Conservation (phyloP, 2,329 filamentous ascomycete species). For the Anthostomella pinea region DNA sequence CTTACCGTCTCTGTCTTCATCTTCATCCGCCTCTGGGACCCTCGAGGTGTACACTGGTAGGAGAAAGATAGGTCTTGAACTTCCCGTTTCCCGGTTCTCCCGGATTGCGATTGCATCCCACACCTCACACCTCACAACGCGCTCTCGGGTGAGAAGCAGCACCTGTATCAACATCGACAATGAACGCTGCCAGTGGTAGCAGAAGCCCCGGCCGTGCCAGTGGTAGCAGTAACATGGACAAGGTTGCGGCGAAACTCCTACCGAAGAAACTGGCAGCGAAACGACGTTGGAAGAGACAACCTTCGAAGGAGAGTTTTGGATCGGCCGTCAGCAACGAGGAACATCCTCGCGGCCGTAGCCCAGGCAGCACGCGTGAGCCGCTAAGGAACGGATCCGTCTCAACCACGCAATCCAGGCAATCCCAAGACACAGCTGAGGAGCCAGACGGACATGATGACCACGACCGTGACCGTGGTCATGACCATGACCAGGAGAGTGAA, state of each 20-base stretch:
- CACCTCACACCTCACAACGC: no score
- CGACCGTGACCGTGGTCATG: constrained; percentile 9
- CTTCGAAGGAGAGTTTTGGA: constrained; percentile 37
- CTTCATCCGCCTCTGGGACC: no score
- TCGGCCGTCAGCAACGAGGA: constrained; percentile 31
- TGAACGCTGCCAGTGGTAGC: constrained; percentile 24
- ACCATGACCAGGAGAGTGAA: constrained; percentile 19
- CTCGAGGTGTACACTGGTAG: no score
- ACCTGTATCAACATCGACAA: constrained; percentile 7
- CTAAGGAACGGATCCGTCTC: constrained; percentile 17
- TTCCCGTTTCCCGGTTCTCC: no score
- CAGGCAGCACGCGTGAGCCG: constrained; percentile 19
- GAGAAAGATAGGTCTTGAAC: no score
- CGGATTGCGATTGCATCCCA: no score
- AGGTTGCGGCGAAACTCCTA: constrained; percentile 37
- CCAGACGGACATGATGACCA: constrained; percentile 29
- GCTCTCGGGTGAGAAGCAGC: no score
- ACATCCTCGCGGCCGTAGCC: constrained; percentile 27
- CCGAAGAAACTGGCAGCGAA: constrained; percentile 49
- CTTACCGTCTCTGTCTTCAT: no score
- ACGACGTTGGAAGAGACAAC: constrained; percentile 45
- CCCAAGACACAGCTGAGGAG: constrained; percentile 17
- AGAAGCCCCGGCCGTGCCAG: constrained; percentile 6
- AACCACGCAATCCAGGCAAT: constrained; percentile 23
- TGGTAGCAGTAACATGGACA: constrained; percentile 9